phyloP scores from a whole-genome alignment of 345 rosid genomes.

The Citrus medica region DNA sequence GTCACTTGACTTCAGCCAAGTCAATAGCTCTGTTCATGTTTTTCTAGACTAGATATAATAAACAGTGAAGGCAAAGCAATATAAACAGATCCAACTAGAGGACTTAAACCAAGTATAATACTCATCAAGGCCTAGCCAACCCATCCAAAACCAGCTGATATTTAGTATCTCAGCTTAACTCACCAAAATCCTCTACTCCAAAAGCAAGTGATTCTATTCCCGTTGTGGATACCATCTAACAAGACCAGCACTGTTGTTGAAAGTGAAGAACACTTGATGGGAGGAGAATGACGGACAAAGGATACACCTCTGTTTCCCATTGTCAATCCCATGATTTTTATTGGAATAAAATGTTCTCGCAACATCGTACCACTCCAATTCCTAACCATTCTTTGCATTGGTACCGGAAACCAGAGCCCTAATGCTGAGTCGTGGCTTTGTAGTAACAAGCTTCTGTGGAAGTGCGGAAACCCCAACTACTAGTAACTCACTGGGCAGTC shows the following conservation, averaged over 20 bases:
- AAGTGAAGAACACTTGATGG: neutral
- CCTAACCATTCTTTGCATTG: constrained; percentile 35
- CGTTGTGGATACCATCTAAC: neutral
- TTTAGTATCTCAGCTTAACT: neutral
- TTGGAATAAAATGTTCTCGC: neutral
- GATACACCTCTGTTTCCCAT: neutral
- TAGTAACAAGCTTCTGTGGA: constrained; percentile 58
- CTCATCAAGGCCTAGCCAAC: neutral
- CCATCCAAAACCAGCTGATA: neutral
- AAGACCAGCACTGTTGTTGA: neutral
- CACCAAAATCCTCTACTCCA: neutral
- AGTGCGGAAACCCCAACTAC: constrained; percentile 79
- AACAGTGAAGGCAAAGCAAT: neutral
- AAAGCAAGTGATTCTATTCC: neutral
- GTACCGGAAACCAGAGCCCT: constrained; percentile 56
- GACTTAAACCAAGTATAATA: neutral
- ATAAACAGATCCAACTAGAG: neutral
- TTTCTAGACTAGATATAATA: neutral
- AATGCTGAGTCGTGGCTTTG: constrained; percentile 82
- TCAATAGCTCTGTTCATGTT: no score
- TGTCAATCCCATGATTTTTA: neutral
- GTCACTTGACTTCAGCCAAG: no score
- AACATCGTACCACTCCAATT: constrained; percentile 1
- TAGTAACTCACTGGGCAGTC: constrained; percentile 51
- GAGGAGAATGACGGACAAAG: neutral